A percentile compares a stretch with the other conserved stretches of the same genome.
Conservation (phyloP, 1,284 basidiomycete genomes). For the Ceratobasidium sp. region DNA sequence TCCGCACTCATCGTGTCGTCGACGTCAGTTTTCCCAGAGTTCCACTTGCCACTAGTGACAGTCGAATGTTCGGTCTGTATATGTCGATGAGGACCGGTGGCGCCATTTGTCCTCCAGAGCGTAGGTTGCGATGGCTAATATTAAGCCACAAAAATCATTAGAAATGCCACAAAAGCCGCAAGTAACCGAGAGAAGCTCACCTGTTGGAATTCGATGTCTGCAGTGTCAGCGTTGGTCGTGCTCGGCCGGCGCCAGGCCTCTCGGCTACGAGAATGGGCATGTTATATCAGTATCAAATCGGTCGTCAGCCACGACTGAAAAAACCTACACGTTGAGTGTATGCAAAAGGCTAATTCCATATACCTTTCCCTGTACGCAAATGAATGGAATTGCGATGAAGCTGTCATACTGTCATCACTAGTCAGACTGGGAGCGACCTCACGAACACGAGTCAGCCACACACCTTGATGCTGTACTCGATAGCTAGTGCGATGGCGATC, state of each 20-base stretch:
- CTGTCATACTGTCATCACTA: conserved; percentile 29
- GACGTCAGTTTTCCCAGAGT: background rate
- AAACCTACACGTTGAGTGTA: conserved; percentile 27
- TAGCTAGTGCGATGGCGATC: conserved; percentile 39
- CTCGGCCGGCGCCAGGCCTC: conserved; percentile 38
- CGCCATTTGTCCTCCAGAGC: conserved; percentile 5
- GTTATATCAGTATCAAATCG: background rate
- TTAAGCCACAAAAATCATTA: background rate
- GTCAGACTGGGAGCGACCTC: background rate
- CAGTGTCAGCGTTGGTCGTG: too few species aligned
- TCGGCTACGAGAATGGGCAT: conserved; percentile 5
- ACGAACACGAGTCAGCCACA: background rate
- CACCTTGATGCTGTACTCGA: conserved; percentile 39
- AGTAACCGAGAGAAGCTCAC: background rate
- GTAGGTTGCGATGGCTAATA: conserved; percentile 34
- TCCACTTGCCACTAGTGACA: background rate
- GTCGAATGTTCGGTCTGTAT: background rate
- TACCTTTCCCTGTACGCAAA: conserved; percentile 41
- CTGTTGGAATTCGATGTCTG: conserved; percentile 35
- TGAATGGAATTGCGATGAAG: conserved; percentile 43
- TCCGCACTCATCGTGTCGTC: conserved; percentile 28
- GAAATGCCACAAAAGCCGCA: background rate
- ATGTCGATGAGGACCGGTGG: conserved; percentile 1
- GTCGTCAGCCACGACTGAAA: background rate
- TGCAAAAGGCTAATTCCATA: conserved; percentile 43